phyloP scores from a whole-genome alignment of 345 rosid genomes.

The Hibiscus trionum region DNA sequence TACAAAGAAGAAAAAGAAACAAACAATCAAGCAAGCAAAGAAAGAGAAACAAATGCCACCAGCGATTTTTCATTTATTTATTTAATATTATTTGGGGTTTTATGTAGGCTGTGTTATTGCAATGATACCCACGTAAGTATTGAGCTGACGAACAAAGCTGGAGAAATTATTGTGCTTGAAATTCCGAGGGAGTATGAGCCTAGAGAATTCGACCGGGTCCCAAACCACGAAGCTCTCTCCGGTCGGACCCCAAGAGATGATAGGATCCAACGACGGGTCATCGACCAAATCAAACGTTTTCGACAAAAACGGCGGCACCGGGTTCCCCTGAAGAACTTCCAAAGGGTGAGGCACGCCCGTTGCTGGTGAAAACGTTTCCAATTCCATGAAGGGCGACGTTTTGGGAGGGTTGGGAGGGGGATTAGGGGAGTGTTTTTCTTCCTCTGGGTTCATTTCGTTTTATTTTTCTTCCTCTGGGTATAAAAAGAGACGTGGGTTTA shows the following conservation, averaged over 20 bases:
- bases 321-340: slow-evolving; percentile 51
- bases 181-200: slow-evolving; percentile 65
- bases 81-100: neutral
- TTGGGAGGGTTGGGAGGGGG: slow-evolving; percentile 25
- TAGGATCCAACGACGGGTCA: slow-evolving; percentile 59
- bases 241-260: slow-evolving; percentile 74
- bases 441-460: slow-evolving; percentile 29
- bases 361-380: slow-evolving; percentile 17
- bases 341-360: slow-evolving; percentile 44
- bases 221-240: slow-evolving; percentile 84
- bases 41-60: neutral
- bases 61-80: neutral
- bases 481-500: neutral
- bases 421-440: slow-evolving; percentile 10
- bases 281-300: slow-evolving; percentile 90
- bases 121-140: slow-evolving; percentile 83
- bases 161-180: slow-evolving; percentile 98
- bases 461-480: neutral
- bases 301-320: slow-evolving; percentile 67
- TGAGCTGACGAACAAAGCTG: slow-evolving; percentile 93
- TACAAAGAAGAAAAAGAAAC: slow-evolving; percentile 4
- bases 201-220: slow-evolving; percentile 82
- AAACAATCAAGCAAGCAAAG: slow-evolving; percentile 11
- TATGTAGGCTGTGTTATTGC: slow-evolving; percentile 20
- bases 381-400: slow-evolving; percentile 13